Evolutionary conservation across 768 basidiomycete genomes (phyloP), one percentile per base, ranked within the genome.

Genomic region (Pleurotus ostreatus): DNA sequence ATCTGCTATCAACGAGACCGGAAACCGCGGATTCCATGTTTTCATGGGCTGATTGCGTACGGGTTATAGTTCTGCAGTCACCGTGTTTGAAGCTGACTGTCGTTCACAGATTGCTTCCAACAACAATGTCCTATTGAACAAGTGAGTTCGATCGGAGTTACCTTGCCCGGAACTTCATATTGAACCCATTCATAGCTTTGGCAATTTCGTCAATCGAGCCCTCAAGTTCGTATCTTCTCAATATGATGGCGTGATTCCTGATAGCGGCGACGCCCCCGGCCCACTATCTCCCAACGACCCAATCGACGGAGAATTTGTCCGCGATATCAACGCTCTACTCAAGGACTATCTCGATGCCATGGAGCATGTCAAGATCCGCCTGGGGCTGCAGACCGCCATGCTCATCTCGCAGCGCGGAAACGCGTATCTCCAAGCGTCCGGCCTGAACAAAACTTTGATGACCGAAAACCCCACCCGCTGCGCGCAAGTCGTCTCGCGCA

Each of bases 1-100:
- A 97, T 72, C 78, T 99, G 11, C 78, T 99, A 13, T 89, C 92
- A 6, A 88, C 92, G 11, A 79, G 97, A 49, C 97, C 97, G 2
- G 97, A 99, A 73, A 94, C 86, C 6, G 86, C 85, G 16, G 97
- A 99, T 67, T 84, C 95, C 46, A 94, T 92, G 79, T 99, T 99
- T 76, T 93, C 94, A 0, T 99, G 97, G 97, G 77, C 85, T 13
- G 94, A 94, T 59, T 96, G 94, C 65, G 92, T 93, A 68, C 68
- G 89, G 71, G 11, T 12, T 15, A 23, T 16, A 9, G 16, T 26
- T 13, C 13, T 34, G 30, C 30, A 9, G 3, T 52, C 2, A 13
- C 37, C 13, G 12, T 23, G 34, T 30, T 41, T 46, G 37, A 15
- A 44, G 59, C 49, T 63, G 46, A 63, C 26, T 46, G 52, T 52